phyloP scores from a whole-genome alignment of 208 protist genomes.

The Crithidia expoeki region DNA sequence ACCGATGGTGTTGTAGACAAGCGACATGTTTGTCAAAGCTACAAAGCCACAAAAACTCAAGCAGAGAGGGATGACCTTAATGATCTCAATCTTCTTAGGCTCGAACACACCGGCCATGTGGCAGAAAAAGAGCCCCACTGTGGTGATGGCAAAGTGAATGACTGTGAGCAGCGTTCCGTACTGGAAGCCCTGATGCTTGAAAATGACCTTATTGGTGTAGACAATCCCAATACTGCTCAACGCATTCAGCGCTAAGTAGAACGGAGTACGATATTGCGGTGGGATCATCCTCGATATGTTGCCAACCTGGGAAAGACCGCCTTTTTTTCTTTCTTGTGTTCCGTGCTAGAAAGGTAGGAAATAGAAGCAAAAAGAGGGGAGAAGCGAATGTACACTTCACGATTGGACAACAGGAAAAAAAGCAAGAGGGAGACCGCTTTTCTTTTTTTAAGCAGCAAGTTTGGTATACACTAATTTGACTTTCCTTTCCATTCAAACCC shows the following conservation, averaged over 20 bases:
- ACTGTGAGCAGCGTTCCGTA: constrained; percentile 65
- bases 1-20: constrained; percentile 88
- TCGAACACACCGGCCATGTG: constrained; percentile 52
- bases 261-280: constrained; percentile 15
- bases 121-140: constrained; percentile 54
- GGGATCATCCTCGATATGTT: not conserved
- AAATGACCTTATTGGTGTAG: constrained; percentile 75
- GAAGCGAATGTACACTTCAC: too few relatives aligned
- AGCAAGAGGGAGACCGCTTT: too few relatives aligned
- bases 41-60: constrained; percentile 89
- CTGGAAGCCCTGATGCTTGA: constrained; percentile 54
- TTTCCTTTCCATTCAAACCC: too few relatives aligned
- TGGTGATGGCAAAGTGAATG: constrained; percentile 76
- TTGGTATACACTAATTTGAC: too few relatives aligned
- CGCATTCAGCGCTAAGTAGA: constrained; percentile 68
- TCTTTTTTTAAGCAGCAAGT: too few relatives aligned
- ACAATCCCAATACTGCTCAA: constrained; percentile 65
- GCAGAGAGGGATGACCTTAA: constrained; percentile 72
- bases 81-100: constrained; percentile 48
- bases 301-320: too few relatives aligned
- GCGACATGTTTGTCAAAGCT: constrained; percentile 84
- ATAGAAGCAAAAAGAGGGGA: too few relatives aligned
- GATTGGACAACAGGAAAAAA: too few relatives aligned
- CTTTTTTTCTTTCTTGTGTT: not conserved
- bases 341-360: too few relatives aligned